phyloP scores from a whole-genome alignment of 2,329 filamentous ascomycete species.

The Exophiala sideris region DNA sequence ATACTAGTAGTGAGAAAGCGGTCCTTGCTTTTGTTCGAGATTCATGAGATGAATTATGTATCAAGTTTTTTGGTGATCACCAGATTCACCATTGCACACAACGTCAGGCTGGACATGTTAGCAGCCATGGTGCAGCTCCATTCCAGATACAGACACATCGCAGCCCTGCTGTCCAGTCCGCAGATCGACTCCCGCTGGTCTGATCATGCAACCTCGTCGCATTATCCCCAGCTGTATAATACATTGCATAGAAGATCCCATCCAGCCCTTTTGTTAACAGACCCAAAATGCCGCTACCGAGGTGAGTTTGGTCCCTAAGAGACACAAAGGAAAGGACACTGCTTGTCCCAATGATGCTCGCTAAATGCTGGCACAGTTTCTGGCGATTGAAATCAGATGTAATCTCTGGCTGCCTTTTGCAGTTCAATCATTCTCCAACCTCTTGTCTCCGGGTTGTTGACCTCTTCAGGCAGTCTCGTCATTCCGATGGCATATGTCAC shows the following conservation, averaged over 20 bases:
- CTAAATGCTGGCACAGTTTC: conserved; percentile 18
- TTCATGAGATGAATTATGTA: conserved; percentile 23
- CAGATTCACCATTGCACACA: background rate
- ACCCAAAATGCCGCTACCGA: background rate
- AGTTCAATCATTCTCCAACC: conserved; percentile 98
- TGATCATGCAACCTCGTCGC: too few species aligned
- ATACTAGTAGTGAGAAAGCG: background rate
- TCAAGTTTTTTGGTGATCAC: conserved; percentile 4
- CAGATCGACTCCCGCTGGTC: too few species aligned
- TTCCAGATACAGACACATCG: background rate
- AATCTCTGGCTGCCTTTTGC: conserved; percentile 96
- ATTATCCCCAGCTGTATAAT: too few species aligned
- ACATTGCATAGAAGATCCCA: too few species aligned
- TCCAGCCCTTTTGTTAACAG: background rate
- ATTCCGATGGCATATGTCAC: conserved; percentile 98
- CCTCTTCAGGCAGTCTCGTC: conserved; percentile 88
- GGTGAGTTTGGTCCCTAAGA: conserved; percentile 6
- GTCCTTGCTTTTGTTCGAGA: background rate
- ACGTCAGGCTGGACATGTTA: conserved; percentile 27
- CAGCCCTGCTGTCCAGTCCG: background rate
- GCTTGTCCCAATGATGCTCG: conserved; percentile 10
- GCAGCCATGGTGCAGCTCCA: conserved; percentile 19
- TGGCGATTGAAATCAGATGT: conserved; percentile 54
- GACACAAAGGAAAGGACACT: background rate
- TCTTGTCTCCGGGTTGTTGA: conserved; percentile 92